Evolutionary conservation across 1,139 yeast species (phyloP).

Genomic region (Saccharomyces hybrid): DNA sequence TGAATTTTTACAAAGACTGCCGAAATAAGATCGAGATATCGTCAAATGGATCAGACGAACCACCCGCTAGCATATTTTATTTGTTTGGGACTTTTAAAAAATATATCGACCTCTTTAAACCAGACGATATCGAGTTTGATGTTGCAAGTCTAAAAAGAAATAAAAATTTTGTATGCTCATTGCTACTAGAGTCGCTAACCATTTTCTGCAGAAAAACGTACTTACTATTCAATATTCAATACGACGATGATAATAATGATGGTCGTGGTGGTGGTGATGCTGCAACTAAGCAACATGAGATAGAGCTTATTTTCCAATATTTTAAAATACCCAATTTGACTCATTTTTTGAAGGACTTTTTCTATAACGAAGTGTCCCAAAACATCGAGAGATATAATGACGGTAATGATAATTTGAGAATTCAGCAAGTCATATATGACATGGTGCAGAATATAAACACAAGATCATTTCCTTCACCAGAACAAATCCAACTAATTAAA

Average conservation of each 20-base stretch:
- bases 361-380: neutral
- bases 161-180: constrained; percentile 25
- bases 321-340: constrained; percentile 44
- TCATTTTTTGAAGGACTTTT: constrained; percentile 23
- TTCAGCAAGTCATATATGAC: neutral
- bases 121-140: neutral
- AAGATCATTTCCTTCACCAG: constrained; percentile 40
- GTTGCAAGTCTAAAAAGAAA: neutral
- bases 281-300: constrained; percentile 34
- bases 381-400: neutral
- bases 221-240: constrained; percentile 45
- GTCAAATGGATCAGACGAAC: neutral
- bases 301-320: constrained; percentile 48
- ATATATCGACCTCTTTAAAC: constrained; percentile 1
- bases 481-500: constrained; percentile 47
- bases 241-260: constrained; percentile 46
- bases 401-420: neutral
- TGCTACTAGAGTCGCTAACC: constrained; percentile 38
- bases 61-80: neutral
- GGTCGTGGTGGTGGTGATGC: constrained; percentile 15
- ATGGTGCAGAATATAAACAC: neutral
- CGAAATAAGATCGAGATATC: neutral
- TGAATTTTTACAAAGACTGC: neutral
- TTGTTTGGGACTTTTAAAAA: constrained; percentile 3
- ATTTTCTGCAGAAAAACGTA: constrained; percentile 66